Base-by-base conservation (phyloP, 208 protist species). In the Balamuthia mandrillaris region DNA sequence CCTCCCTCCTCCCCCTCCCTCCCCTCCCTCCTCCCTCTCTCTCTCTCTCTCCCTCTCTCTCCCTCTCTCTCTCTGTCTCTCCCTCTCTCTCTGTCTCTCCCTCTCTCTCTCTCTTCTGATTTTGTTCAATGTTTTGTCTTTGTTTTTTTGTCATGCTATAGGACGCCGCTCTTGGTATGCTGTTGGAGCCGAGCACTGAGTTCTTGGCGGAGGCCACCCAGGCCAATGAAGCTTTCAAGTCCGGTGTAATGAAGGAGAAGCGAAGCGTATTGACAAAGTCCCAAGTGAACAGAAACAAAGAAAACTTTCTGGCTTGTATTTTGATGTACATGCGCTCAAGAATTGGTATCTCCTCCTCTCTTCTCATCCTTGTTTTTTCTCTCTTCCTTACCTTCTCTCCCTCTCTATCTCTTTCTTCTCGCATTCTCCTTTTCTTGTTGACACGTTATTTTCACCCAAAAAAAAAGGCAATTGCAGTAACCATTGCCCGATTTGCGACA, bases 401-500 rank as follows among this genome's bases (percentile, higher is more conserved):
- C 14, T 18, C 10, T 18, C 18, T 52, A 10, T 10, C 10, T n/a
- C 47, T 10, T 18, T 52, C 47, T 52, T 10, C 47, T 52, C 10
- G 18, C 14, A 18, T 18, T 10, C 18, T 18, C 47, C 7, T 14
- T 16, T 31, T 7, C 51, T 5, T 27, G 29, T 27, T 1, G 1
- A 14, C 51, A 24, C 60, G 3, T 35, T 5, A 3, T 68, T 35
- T 14, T 41, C 24, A 4, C 27, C n/a, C 9, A 37, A 3, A 7
- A 37, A n/a, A 18, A 29, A 27, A 78, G 68, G 29, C 45, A 78
- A 78, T 35, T 78, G 68, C 68, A 78, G 68, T 58, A 78, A 78
- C 68, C 58, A 78, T 33, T 78, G 68, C 45, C 68, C 68, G 27
- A 78, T 78, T 33, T 78, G 68, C 68, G 68, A 78, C 45, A 24